phyloP scores from a whole-genome alignment of 208 protist species.

The Leishmania turanica region DNA sequence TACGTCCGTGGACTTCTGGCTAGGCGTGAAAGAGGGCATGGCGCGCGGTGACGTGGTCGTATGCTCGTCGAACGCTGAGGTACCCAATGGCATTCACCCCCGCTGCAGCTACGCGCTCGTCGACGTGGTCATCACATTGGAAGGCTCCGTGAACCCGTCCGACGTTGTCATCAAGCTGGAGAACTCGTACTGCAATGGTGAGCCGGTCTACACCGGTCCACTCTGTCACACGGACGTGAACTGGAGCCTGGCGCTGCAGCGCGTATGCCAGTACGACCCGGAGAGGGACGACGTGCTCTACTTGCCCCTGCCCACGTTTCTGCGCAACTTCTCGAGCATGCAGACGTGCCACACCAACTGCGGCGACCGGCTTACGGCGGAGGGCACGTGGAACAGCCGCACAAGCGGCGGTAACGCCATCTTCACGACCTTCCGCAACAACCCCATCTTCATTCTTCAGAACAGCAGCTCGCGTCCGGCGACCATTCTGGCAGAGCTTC shows the following conservation, averaged over 20 bases:
- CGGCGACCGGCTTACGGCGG: slow-evolving; percentile 73
- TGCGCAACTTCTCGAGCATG: slow-evolving; percentile 82
- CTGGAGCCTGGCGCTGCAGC: slow-evolving; percentile 69
- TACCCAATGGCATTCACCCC: slow-evolving; percentile 73
- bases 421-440: slow-evolving; percentile 86
- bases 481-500: slow-evolving; percentile 75
- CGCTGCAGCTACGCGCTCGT: slow-evolving; percentile 82
- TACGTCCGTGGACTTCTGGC: slow-evolving; percentile 69
- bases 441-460: slow-evolving; percentile 87
- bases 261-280: slow-evolving; percentile 57
- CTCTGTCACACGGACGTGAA: slow-evolving; percentile 52
- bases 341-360: slow-evolving; percentile 88
- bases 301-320: slow-evolving; percentile 74
- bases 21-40: slow-evolving; percentile 59
- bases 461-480: slow-evolving; percentile 76
- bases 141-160: slow-evolving; percentile 43
- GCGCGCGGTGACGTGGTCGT: slow-evolving; percentile 72
- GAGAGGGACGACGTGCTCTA: slow-evolving; percentile 56
- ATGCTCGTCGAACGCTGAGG: slow-evolving; percentile 67
- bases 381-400: slow-evolving; percentile 59
- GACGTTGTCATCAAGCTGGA: slow-evolving; percentile 78
- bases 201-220: slow-evolving; percentile 64
- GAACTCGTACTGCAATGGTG: slow-evolving; percentile 58
- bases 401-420: slow-evolving; percentile 79
- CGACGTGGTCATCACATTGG: slow-evolving; percentile 61